phyloP scores from a whole-genome alignment of 495 filamentous ascomycete genomes.

The Penicillium soppii region DNA sequence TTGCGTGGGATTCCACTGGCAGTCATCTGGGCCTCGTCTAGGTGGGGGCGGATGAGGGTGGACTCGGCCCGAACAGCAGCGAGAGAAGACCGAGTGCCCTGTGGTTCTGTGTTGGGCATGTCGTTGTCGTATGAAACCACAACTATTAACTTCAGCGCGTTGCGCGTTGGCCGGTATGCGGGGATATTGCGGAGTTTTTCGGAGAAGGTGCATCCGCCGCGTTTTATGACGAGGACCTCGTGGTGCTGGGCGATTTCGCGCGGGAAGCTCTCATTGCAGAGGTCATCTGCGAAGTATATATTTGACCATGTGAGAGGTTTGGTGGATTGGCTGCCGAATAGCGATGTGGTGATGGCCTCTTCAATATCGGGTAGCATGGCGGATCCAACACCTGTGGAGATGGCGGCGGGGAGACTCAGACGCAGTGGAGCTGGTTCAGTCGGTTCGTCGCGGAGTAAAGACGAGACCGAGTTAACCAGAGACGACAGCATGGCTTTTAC shows the following conservation, averaged over 20 bases:
- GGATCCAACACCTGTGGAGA: slow-evolving; percentile 72
- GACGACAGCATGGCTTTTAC: slow-evolving; percentile 54
- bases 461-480: slow-evolving; percentile 58
- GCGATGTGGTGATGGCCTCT: slow-evolving; percentile 51
- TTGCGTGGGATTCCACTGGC: slow-evolving; percentile 69
- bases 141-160: slow-evolving; percentile 74
- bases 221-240: slow-evolving; percentile 78
- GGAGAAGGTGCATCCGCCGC: slow-evolving; percentile 82
- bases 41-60: slow-evolving; percentile 63
- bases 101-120: background rate
- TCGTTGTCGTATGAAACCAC: slow-evolving; percentile 71
- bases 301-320: slow-evolving; percentile 59
- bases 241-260: slow-evolving; percentile 60
- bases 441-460: slow-evolving; percentile 47
- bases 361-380: slow-evolving; percentile 68
- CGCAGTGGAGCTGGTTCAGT: slow-evolving; percentile 32
- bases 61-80: slow-evolving; percentile 43
- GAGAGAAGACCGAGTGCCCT: slow-evolving; percentile 15
- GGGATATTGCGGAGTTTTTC: slow-evolving; percentile 84
- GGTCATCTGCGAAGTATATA: slow-evolving; percentile 68
- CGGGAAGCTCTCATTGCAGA: slow-evolving; percentile 64
- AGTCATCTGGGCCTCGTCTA: slow-evolving; percentile 74
- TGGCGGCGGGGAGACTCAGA: slow-evolving; percentile 61
- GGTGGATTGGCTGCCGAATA: slow-evolving; percentile 39
- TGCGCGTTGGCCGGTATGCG: slow-evolving; percentile 59